Percentiles rank a stretch among this genome's conserved stretches.
Evolutionary conservation across 2,329 filamentous ascomycete species (phyloP).

Genomic region (Trichoderma atroviride): DNA sequence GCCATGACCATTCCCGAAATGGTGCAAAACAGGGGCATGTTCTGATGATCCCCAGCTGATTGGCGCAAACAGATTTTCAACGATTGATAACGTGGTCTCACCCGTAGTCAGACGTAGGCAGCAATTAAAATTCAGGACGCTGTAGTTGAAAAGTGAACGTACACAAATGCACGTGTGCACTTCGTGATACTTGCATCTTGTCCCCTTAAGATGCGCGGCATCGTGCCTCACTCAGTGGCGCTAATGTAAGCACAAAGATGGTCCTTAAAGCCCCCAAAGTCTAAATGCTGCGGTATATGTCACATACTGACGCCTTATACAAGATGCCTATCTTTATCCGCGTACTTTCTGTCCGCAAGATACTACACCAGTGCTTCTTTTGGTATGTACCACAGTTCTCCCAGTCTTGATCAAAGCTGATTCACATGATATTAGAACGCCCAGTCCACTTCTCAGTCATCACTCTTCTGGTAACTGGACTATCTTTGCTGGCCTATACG

Average conservation of each 20-base stretch:
- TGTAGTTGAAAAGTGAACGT: background rate
- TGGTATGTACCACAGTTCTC: slow-evolving; percentile 33
- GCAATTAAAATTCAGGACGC: background rate
- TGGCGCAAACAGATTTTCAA: background rate
- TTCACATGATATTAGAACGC: slow-evolving; percentile 33
- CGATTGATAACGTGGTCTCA: background rate
- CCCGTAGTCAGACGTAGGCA: background rate
- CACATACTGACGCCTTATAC: background rate
- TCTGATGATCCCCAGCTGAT: background rate
- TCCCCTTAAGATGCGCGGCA: background rate
- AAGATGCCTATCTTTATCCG: slow-evolving; percentile 25
- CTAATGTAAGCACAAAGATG: slow-evolving; percentile 1
- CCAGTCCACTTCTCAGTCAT: slow-evolving; percentile 42
- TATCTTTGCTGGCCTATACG: background rate
- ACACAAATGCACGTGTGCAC: background rate
- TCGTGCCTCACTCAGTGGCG: background rate
- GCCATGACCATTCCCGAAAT: background rate
- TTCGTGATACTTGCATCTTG: background rate
- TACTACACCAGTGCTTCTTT: slow-evolving; percentile 43
- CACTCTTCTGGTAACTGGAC: slow-evolving; percentile 1
- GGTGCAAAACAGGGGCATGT: background rate
- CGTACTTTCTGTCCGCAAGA: slow-evolving; percentile 45
- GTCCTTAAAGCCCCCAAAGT: background rate
- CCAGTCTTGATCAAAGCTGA: background rate
- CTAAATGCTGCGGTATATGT: background rate